Evolutionary conservation across 345 rosid species (phyloP).

Genomic region (Passiflora organensis): DNA sequence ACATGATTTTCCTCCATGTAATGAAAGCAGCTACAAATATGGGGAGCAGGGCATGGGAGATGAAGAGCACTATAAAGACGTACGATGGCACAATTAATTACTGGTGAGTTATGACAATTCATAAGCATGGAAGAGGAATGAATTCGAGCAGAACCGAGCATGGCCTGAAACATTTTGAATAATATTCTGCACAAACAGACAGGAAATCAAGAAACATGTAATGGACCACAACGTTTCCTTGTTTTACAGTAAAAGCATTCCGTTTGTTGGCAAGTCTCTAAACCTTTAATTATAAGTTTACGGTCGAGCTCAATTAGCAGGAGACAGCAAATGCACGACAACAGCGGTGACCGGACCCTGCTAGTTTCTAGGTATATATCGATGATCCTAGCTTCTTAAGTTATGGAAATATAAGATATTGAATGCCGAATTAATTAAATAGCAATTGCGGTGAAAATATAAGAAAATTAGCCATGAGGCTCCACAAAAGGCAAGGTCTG

Average conservation of each 20-base stretch:
- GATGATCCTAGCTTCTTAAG: too few species aligned
- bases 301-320: not conserved
- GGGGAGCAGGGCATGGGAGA: slow-evolving; percentile 2
- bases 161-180: not conserved
- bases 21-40: not conserved
- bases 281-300: not conserved
- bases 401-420: not conserved
- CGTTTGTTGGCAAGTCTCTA: not conserved
- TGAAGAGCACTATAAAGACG: not conserved
- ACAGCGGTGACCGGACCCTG: not conserved
- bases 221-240: slow-evolving; percentile 7
- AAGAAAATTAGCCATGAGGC: slow-evolving; percentile 20
- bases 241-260: slow-evolving; percentile 5
- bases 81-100: not conserved
- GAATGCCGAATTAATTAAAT: not conserved
- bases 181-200: too few species aligned
- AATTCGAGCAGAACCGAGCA: not conserved
- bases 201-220: not conserved
- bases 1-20: not conserved
- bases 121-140: slow-evolving; percentile 4
- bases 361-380: not conserved
- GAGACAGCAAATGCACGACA: not conserved
- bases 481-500: slow-evolving; percentile 19
- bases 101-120: not conserved
- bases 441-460: slow-evolving; percentile 5